A percentile compares a stretch with the other conserved stretches of the same genome.
Evolutionary conservation across 2,329 filamentous ascomycete genomes (phyloP).

Genomic region (Neophaeococcomyces mojaviensis): DNA sequence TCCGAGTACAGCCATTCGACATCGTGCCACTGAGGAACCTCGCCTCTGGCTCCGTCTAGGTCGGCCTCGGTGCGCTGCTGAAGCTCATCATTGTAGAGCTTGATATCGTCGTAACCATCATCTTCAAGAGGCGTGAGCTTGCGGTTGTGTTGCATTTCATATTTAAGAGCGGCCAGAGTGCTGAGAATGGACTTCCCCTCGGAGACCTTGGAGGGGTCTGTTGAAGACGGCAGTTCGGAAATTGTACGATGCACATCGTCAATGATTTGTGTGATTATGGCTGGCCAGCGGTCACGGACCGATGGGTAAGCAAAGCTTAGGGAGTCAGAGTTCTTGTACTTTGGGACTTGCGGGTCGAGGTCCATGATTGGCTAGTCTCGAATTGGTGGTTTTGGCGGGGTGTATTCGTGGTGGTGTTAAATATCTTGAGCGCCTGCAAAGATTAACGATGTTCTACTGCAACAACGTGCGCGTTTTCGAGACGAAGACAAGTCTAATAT

Average conservation of each 20-base stretch:
- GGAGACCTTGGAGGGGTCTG: constrained; percentile 54
- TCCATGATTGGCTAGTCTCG: constrained; percentile 8
- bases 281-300: constrained; percentile 80
- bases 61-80: constrained; percentile 51
- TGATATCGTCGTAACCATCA: constrained; percentile 65
- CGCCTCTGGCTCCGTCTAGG: constrained; percentile 9
- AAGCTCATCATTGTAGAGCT: constrained; percentile 78
- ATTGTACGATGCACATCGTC: constrained; percentile 76
- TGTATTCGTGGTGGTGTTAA: no score
- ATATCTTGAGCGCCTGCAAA: no score
- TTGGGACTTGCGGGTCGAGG: constrained; percentile 37
- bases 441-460: no score
- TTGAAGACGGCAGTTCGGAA: constrained; percentile 45
- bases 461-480: no score
- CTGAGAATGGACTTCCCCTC: constrained; percentile 85
- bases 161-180: constrained; percentile 75
- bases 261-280: constrained; percentile 87
- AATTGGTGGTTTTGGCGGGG: no score
- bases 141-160: constrained; percentile 87
- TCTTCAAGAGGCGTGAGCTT: constrained; percentile 59
- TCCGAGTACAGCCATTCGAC: constrained; percentile 85
- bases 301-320: constrained; percentile 83
- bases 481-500: no score
- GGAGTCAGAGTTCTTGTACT: constrained; percentile 70
- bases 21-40: constrained; percentile 60